phyloP scores from a whole-genome alignment of 2,329 filamentous ascomycete species.

The Pyricularia sp. region DNA sequence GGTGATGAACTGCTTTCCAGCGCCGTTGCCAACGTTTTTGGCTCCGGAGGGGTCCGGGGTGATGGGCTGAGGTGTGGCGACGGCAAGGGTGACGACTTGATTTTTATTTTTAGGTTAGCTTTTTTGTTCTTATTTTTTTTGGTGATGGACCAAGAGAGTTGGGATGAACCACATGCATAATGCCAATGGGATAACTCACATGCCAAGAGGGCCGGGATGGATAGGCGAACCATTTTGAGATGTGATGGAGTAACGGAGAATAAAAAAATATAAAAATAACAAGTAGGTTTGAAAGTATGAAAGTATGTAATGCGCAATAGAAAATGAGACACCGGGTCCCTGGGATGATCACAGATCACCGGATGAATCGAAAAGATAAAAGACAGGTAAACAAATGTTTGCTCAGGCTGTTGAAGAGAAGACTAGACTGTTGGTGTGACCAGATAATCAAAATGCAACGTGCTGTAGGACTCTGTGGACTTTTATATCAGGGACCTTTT shows the following conservation, averaged over 20 bases:
- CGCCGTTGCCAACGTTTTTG: slow-evolving; percentile 17
- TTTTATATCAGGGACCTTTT: not conserved
- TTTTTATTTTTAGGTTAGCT: not conserved
- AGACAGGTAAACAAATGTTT: no score
- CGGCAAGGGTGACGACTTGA: slow-evolving; percentile 9
- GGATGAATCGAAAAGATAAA: not conserved
- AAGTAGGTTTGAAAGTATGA: not conserved
- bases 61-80: slow-evolving; percentile 13
- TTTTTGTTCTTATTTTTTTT: not conserved
- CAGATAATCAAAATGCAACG: not conserved
- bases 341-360: not conserved
- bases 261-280: not conserved
- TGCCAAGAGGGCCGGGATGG: not conserved
- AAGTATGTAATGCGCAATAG: not conserved
- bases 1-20: slow-evolving; percentile 19
- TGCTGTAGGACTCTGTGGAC: not conserved
- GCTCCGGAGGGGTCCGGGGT: slow-evolving; percentile 12
- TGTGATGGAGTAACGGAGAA: not conserved
- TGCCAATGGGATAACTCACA: not conserved
- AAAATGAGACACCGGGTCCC: not conserved
- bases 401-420: not conserved
- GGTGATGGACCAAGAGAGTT: not conserved
- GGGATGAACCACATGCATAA: not conserved
- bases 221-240: not conserved
- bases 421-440: not conserved